A percentile compares a stretch with the other conserved stretches of the same genome.
Conservation (phyloP, 805 yeast genomes). For the Candida multigemmis region DNA sequence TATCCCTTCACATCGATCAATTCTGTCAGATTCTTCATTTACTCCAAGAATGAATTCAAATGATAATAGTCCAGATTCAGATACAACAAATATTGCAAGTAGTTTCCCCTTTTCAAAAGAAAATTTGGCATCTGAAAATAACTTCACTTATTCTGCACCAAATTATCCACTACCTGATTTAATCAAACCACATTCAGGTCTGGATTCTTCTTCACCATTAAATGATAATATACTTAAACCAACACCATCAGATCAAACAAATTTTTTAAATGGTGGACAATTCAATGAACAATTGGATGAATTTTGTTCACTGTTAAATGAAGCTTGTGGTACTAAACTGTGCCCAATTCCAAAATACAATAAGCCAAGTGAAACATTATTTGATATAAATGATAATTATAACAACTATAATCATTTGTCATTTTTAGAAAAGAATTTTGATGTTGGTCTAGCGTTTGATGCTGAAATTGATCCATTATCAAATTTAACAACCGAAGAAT, state of each 20-base stretch:
- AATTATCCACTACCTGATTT: no score
- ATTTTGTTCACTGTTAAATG: constrained; percentile 67
- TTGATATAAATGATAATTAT: constrained; percentile 4
- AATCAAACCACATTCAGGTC: no score
- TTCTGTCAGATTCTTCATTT: no score
- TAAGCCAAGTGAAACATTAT: constrained; percentile 1
- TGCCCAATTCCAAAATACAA: constrained; percentile 53
- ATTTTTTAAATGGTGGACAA: constrained; percentile 8
- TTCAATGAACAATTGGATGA: constrained; percentile 65
- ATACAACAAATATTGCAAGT: no score
- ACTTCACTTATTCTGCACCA: no score
- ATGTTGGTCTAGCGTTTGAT: constrained; percentile 44
- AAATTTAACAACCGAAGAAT: constrained; percentile 44
- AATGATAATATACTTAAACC: constrained; percentile 26
- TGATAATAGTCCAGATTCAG: no score
- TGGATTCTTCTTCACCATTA: constrained; percentile 28
- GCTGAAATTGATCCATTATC: constrained; percentile 20
- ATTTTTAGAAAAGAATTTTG: constrained; percentile 42
- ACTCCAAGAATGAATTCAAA: no score
- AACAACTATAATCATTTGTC: constrained; percentile 32
- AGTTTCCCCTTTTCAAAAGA: constrained; percentile 43
- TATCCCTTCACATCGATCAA: no score
- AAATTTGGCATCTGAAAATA: no score
- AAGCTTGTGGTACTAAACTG: constrained; percentile 75
- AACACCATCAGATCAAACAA: constrained; percentile 22